Evolutionary conservation across 805 yeast genomes (phyloP), one percentile per base, ranked within the genome.

Genomic region (Zygosaccharomyces lentus): DNA sequence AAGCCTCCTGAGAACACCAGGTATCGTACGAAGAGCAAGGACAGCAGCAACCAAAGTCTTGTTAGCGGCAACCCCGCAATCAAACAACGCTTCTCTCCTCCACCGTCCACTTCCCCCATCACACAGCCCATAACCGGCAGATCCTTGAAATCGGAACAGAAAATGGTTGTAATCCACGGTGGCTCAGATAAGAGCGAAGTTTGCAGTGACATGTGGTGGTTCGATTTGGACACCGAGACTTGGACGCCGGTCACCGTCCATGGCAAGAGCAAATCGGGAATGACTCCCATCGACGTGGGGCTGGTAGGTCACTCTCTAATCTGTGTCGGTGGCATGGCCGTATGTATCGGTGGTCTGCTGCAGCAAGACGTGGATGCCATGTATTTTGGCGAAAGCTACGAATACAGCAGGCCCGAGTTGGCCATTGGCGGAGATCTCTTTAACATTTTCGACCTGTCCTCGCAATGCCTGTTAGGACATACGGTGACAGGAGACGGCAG

Each of bases 181-280:
- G 75, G 75, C 3, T 68, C 73, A 1, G 51, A 64, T 37, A 57
- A 61, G 23, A 37, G 44, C 8, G 58, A 65, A 13, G 68, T 76
- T 9, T 55, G 64, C 21, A 76, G 77, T 23, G 81, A 77, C 58
- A 53, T 70, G 53, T 77, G 81, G 81, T 67, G 70, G 64, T 77
- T 74, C 50, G 73, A 74, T 50, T 52, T 77, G 21, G 68, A 67
- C 24, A 52, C 64, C 1, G 77, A 73, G 46, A 55, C 57, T 1
- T 77, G 82, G 82, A 47, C 46, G 12, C 44, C 45, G 37, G 41
- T 44, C 21, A 52, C 37, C 9, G 52, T 55, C 2, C 55, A 36
- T 37, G 50, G 52, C n/a, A 16, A 40, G 32, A 43, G 42, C 43
- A 43, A 55, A 43, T 39, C 42, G 8, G 53, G 46, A 24, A 19